A percentile compares a stretch with the other conserved stretches of the same genome.
Evolutionary conservation across 345 rosid species (phyloP).

Genomic region (Ailanthus altissimus): DNA sequence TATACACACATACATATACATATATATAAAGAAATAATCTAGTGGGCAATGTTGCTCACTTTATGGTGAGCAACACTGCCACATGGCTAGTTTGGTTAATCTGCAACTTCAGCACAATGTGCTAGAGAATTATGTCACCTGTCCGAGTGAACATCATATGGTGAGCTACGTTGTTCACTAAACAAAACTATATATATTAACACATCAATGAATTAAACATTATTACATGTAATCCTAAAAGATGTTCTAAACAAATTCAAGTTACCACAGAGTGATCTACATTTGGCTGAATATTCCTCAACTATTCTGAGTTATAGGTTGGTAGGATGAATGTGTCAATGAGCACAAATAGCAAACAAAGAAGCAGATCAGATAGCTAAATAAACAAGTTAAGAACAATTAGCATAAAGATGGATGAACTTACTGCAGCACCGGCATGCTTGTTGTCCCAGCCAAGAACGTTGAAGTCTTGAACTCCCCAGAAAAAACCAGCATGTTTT

Average conservation of each 20-base stretch:
- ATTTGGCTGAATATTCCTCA: neutral
- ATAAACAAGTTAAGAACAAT: conserved; percentile 15
- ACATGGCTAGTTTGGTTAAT: too few species aligned
- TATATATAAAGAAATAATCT: too few species aligned
- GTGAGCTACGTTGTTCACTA: too few species aligned
- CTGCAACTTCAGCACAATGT: too few species aligned
- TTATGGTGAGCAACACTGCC: too few species aligned
- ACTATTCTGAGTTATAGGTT: neutral
- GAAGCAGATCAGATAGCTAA: neutral
- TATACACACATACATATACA: too few species aligned
- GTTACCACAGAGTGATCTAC: neutral
- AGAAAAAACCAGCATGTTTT: conserved; percentile 89
- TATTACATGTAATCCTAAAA: neutral
- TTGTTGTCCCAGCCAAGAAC: conserved; percentile 99
- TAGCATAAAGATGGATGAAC: conserved; percentile 17
- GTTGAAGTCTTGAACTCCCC: conserved; percentile 87
- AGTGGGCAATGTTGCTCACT: too few species aligned
- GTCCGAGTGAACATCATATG: too few species aligned
- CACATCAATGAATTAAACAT: neutral
- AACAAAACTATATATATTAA: too few species aligned
- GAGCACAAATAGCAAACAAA: neutral
- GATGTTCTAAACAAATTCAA: neutral
- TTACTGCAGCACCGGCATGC: conserved; percentile 94
- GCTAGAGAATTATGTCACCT: too few species aligned
- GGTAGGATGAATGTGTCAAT: neutral